Conservation (phyloP, 2,329 filamentous ascomycete species). For the Epichloe uncinata region DNA sequence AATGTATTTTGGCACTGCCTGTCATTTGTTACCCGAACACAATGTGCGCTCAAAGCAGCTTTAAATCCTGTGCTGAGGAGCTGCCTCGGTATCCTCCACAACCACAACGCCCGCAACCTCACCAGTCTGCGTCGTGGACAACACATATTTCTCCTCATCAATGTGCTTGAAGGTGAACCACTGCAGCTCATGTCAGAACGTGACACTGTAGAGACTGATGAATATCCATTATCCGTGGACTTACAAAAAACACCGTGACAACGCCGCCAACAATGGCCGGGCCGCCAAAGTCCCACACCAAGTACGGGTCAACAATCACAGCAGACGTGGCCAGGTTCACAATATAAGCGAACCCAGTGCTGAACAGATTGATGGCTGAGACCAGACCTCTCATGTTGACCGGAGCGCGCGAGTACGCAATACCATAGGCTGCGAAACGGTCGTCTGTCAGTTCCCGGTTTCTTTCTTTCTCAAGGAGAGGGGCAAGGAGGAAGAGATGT, state of each 20-base stretch:
- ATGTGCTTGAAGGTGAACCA: constrained; percentile 11
- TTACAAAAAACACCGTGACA: constrained; percentile 29
- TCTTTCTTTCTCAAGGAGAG: background rate
- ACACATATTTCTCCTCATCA: constrained; percentile 13
- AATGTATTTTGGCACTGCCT: too few species aligned
- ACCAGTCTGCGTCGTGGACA: constrained; percentile 12
- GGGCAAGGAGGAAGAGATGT: background rate
- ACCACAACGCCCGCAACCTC: constrained; percentile 1
- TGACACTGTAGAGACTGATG: background rate
- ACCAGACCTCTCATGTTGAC: constrained; percentile 38
- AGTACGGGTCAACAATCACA: constrained; percentile 33
- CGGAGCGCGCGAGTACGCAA: constrained; percentile 37
- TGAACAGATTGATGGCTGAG: constrained; percentile 35
- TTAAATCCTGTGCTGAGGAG: too few species aligned
- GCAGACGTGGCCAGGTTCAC: constrained; percentile 31
- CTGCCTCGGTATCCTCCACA: background rate
- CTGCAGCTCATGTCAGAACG: background rate
- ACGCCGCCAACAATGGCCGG: constrained; percentile 32
- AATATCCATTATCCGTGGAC: background rate
- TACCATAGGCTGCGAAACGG: constrained; percentile 28
- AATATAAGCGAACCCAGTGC: constrained; percentile 30
- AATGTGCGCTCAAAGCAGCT: too few species aligned
- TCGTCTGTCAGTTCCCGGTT: background rate
- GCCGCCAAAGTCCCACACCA: constrained; percentile 37
- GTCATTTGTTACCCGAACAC: too few species aligned